Percentiles rank a stretch among this genome's conserved stretches.
These are phyloP conservation scores for Erodium texanum DNA, from an alignment of 441 rosid species.

Conservation along the genomic window DNA sequence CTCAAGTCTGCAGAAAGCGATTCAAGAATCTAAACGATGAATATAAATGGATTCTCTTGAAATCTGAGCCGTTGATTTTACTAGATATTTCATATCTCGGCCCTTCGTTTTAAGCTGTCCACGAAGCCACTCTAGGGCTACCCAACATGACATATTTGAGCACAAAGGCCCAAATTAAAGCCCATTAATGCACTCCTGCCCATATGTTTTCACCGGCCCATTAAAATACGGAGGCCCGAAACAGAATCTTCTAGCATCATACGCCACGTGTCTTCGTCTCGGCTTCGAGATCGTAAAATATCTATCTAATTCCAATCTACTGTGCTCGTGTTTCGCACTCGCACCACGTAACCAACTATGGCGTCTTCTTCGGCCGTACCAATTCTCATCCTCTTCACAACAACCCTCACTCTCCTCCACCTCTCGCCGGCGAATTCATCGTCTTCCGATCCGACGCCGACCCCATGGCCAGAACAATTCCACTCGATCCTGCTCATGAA, in stretches of 20 bases:
- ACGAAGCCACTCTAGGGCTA: not conserved
- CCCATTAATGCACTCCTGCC: too few species aligned
- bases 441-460: conserved; percentile 36
- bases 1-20: not conserved
- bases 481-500: conserved; percentile 65
- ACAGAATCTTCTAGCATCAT: too few species aligned
- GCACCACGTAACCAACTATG: not conserved
- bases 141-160: not conserved
- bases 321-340: too few species aligned
- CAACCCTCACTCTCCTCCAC: not conserved
- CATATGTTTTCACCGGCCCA: too few species aligned
- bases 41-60: not conserved
- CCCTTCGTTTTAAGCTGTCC: too few species aligned
- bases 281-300: not conserved
- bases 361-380: not conserved
- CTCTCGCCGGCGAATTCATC: not conserved
- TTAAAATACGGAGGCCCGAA: too few species aligned
- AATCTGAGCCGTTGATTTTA: not conserved
- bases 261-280: not conserved
- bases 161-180: too few species aligned
- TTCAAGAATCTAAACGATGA: not conserved
- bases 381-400: not conserved
- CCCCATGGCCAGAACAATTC: conserved; percentile 68
- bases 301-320: not conserved
- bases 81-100: not conserved